Percentiles rank a stretch among this genome's conserved stretches.
phyloP scores from a whole-genome alignment of 2,329 filamentous ascomycete species.

The Curvularia sp. region DNA sequence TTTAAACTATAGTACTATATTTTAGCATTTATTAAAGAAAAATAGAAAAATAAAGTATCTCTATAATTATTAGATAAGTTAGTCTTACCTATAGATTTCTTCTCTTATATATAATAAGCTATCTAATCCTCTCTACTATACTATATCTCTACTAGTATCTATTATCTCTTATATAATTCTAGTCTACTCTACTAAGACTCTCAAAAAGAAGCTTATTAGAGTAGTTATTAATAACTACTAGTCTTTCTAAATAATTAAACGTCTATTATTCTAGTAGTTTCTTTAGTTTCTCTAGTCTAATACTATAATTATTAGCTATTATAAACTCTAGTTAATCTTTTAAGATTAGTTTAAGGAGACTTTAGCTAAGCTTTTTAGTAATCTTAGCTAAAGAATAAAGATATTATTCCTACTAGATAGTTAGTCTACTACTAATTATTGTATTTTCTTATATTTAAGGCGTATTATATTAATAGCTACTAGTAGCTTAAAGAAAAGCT shows the following conservation, averaged over 20 bases:
- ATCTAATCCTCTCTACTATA: too few relatives aligned
- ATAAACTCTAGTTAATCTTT: constrained; percentile 11
- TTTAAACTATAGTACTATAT: too few relatives aligned
- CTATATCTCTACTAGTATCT: too few relatives aligned
- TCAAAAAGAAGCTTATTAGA: constrained; percentile 11
- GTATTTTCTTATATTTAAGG: constrained; percentile 8
- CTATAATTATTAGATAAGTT: too few relatives aligned
- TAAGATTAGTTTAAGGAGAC: constrained; percentile 2
- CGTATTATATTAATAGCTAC: too few relatives aligned
- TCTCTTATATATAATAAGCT: too few relatives aligned
- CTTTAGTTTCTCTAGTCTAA: constrained; percentile 2
- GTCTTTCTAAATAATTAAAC: constrained; percentile 6
- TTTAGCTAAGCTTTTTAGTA: neutral
- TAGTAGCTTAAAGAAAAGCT: too few relatives aligned
- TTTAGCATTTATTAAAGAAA: too few relatives aligned
- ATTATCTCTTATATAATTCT: neutral
- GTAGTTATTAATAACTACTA: constrained; percentile 15
- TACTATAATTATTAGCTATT: constrained; percentile 11
- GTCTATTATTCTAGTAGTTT: constrained; percentile 8
- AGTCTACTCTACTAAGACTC: constrained; percentile 3
- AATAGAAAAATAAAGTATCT: too few relatives aligned
- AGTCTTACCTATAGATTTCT: too few relatives aligned
- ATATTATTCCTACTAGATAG: constrained; percentile 8
- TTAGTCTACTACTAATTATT: constrained; percentile 12
- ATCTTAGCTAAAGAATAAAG: neutral